Percentiles rank a stretch among this genome's conserved stretches.
Conservation (phyloP, 2,329 filamentous ascomycete genomes). For the Colletotrichum sp. region DNA sequence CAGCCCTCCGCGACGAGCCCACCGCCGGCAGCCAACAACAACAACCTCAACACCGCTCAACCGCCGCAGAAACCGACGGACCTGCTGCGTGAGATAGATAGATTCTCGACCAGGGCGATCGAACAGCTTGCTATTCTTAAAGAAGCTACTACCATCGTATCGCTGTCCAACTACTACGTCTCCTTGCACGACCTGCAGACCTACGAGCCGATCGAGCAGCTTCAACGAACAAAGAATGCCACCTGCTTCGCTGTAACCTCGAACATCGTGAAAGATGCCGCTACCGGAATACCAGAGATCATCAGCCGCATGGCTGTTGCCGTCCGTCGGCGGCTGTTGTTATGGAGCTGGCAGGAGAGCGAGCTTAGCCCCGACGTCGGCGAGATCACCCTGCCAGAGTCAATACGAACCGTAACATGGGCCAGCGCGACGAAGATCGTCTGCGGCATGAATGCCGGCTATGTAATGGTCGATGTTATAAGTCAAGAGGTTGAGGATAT, state of each 20-base stretch:
- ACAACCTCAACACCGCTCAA: conserved; percentile 9
- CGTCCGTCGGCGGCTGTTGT: conserved; percentile 85
- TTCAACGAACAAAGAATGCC: conserved; percentile 86
- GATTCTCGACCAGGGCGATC: conserved; percentile 87
- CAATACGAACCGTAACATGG: conserved; percentile 91
- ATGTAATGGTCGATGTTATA: conserved; percentile 85
- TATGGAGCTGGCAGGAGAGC: conserved; percentile 97
- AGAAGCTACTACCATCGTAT: conserved; percentile 89
- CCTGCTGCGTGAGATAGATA: conserved; percentile 88
- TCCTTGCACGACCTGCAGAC: conserved; percentile 89
- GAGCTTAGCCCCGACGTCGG: conserved; percentile 76
- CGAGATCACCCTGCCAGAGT: conserved; percentile 82
- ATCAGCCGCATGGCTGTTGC: conserved; percentile 91
- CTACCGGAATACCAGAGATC: conserved; percentile 89
- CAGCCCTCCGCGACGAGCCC: conserved; percentile 28
- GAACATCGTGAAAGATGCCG: conserved; percentile 89
- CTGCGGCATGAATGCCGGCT: conserved; percentile 89
- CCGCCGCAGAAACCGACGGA: conserved; percentile 68
- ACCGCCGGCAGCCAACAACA: conserved; percentile 25
- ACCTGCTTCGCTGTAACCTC: conserved; percentile 91
- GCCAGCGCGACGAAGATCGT: conserved; percentile 85
- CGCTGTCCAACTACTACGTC: conserved; percentile 87
- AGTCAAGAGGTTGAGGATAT: conserved; percentile 79
- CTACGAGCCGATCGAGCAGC: conserved; percentile 80
- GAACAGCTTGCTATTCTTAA: conserved; percentile 96